A percentile compares a stretch with the other conserved stretches of the same genome.
These are phyloP conservation scores for Teunomyces kruisii DNA, from an alignment of 805 yeast species.

Conservation along the genomic window DNA sequence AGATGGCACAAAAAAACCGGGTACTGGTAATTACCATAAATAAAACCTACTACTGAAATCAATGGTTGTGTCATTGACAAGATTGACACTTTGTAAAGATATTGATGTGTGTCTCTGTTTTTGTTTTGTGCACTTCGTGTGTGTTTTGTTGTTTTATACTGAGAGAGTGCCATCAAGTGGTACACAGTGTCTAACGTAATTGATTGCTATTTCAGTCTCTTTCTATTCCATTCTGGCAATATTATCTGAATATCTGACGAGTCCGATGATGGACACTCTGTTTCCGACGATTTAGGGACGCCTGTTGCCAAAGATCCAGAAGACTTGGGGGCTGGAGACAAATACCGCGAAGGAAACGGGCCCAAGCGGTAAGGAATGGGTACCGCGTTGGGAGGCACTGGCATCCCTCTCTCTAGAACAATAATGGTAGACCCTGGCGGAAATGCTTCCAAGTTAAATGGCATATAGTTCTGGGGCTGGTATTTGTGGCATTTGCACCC, in stretches of 20 bases:
- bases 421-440: conserved; percentile 17
- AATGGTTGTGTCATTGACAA: too few relatives aligned
- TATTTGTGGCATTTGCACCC: conserved; percentile 4
- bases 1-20: too few relatives aligned
- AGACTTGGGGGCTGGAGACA: not conserved
- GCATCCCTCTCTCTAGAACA: conserved; percentile 24
- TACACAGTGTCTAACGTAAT: not conserved
- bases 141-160: not conserved
- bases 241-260: conserved; percentile 1
- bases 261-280: not conserved
- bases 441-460: conserved; percentile 4
- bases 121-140: too few relatives aligned
- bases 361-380: conserved; percentile 14
- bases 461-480: not conserved
- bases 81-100: too few relatives aligned
- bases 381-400: conserved; percentile 30
- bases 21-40: too few relatives aligned
- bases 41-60: too few relatives aligned
- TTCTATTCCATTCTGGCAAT: not conserved
- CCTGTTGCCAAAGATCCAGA: not conserved
- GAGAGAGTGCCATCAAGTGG: too few relatives aligned
- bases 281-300: not conserved
- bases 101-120: too few relatives aligned
- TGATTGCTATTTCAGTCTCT: not conserved
- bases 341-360: not conserved